Evolutionary conservation across 805 yeast genomes (phyloP).

Genomic region (Candida fluviatilis): DNA sequence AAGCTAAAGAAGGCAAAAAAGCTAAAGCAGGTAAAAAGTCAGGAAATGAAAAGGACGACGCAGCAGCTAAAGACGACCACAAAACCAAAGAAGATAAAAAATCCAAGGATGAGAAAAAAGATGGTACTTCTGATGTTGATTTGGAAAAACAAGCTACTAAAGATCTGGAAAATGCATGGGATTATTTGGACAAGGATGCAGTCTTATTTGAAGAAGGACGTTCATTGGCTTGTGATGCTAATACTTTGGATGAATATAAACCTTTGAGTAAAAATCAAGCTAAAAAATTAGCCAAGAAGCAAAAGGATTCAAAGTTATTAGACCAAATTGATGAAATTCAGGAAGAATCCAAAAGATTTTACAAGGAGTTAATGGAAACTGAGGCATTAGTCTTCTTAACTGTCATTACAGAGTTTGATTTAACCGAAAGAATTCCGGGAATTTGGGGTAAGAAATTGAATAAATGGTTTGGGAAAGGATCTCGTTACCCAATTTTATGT

Average conservation of each 20-base stretch:
- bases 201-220: slow-evolving; percentile 5
- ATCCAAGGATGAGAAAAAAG: neutral
- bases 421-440: slow-evolving; percentile 29
- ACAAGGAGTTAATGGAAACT: slow-evolving; percentile 29
- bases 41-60: too few species aligned
- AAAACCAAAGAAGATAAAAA: neutral
- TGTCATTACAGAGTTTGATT: slow-evolving; percentile 31
- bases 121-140: neutral
- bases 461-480: slow-evolving; percentile 23
- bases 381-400: slow-evolving; percentile 41
- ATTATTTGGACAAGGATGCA: slow-evolving; percentile 9
- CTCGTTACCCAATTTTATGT: slow-evolving; percentile 25
- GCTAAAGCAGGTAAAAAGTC: too few species aligned
- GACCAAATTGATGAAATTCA: slow-evolving; percentile 10
- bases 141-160: neutral
- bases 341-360: slow-evolving; percentile 19
- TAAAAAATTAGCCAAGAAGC: slow-evolving; percentile 14
- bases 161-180: slow-evolving; percentile 5
- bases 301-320: slow-evolving; percentile 7
- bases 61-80: too few species aligned
- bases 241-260: slow-evolving; percentile 9
- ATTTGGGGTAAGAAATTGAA: slow-evolving; percentile 16
- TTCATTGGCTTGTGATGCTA: neutral
- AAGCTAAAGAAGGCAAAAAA: neutral
- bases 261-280: slow-evolving; percentile 17